phyloP scores from a whole-genome alignment of 2,329 filamentous ascomycete species.

The Alternaria gaisen region DNA sequence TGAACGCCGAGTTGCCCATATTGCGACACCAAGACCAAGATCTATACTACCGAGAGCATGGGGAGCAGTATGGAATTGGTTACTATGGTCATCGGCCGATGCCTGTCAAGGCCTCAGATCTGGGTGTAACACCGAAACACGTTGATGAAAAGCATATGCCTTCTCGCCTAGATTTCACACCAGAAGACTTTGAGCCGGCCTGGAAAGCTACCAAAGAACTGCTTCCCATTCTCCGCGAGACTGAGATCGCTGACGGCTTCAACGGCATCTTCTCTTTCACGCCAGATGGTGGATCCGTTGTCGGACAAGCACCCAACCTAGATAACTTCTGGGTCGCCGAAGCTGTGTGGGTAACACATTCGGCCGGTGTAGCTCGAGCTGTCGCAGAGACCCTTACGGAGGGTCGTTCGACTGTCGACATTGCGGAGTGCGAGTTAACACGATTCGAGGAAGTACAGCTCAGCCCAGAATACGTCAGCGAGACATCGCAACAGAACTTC shows the following conservation, averaged over 20 bases:
- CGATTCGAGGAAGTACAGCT: constrained; percentile 71
- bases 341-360: constrained; percentile 73
- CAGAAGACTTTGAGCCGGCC: constrained; percentile 67
- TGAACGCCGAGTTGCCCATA: constrained; percentile 63
- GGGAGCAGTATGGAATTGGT: constrained; percentile 69
- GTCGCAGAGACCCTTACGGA: constrained; percentile 67
- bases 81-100: constrained; percentile 71
- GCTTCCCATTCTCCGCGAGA: constrained; percentile 62
- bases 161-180: constrained; percentile 67
- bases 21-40: constrained; percentile 70
- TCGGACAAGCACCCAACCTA: constrained; percentile 66
- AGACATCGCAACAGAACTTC: constrained; percentile 69
- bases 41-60: constrained; percentile 71
- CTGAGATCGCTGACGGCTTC: constrained; percentile 67
- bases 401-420: constrained; percentile 64
- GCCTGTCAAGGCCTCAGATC: constrained; percentile 64
- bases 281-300: constrained; percentile 68
- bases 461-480: constrained; percentile 63
- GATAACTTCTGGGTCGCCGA: constrained; percentile 72
- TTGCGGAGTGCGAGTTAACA: constrained; percentile 67
- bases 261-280: constrained; percentile 74
- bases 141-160: constrained; percentile 70
- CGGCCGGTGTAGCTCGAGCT: constrained; percentile 68
- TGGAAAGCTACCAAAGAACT: constrained; percentile 66
- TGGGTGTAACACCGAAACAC: constrained; percentile 63